These are phyloP conservation scores for Chlorella sorokiniana DNA, from an alignment of 139 green algal genomes.

Conservation along the genomic window DNA sequence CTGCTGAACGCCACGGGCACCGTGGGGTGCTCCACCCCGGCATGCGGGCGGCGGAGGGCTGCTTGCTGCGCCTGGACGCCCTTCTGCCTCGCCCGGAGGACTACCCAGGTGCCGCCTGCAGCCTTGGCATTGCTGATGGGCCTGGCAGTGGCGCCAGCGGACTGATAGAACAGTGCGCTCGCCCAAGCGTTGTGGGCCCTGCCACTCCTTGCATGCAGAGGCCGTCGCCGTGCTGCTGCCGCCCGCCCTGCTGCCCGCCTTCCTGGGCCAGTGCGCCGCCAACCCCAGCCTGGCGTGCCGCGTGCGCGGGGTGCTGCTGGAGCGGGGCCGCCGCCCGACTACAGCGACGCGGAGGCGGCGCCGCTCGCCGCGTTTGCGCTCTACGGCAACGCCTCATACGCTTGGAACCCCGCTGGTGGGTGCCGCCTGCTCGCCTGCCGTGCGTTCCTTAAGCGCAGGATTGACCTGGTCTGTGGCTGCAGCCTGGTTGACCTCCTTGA, in stretches of 20 bases:
- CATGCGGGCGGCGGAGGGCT: not conserved
- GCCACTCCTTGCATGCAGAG: not conserved
- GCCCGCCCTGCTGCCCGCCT: slow-evolving; percentile 26
- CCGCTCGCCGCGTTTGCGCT: slow-evolving; percentile 45
- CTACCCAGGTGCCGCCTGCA: slow-evolving; percentile 8
- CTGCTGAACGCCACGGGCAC: slow-evolving; percentile 46
- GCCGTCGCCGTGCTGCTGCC: slow-evolving; percentile 32
- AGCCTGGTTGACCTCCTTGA: too few species aligned
- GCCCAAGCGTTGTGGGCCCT: not conserved
- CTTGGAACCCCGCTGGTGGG: slow-evolving; percentile 52
- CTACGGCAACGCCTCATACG: slow-evolving; percentile 26
- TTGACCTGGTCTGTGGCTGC: too few species aligned
- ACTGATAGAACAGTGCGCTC: not conserved
- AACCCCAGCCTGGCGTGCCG: not conserved
- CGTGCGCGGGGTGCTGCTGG: slow-evolving; percentile 38
- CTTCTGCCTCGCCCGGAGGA: not conserved
- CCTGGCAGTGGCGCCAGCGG: not conserved
- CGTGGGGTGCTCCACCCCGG: slow-evolving; percentile 47
- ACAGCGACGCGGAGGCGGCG: slow-evolving; percentile 10
- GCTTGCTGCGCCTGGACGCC: slow-evolving; percentile 13
- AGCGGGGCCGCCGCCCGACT: slow-evolving; percentile 1
- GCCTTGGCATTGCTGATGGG: not conserved
- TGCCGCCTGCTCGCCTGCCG: too few species aligned
- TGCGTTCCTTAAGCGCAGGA: too few species aligned
- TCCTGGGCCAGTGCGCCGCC: slow-evolving; percentile 16